Evolutionary conservation across 2,329 filamentous ascomycete species (phyloP).

Genomic region (Fusarium sterilihyphosum): DNA sequence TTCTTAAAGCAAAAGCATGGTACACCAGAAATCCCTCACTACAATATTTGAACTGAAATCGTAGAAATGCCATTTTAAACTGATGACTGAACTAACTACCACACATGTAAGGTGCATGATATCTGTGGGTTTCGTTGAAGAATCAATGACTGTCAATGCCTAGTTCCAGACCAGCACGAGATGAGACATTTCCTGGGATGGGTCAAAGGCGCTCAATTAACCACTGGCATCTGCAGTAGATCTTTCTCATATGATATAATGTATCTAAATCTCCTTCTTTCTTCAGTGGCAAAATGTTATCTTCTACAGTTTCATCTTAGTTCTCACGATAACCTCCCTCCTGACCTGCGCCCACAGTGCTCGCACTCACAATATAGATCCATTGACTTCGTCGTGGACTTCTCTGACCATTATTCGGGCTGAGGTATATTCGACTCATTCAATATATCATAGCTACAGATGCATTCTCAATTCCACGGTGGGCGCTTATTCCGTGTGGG

Average conservation of each 20-base stretch:
- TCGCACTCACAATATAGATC: background rate
- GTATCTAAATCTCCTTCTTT: background rate
- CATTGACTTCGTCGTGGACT: background rate
- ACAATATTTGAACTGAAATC: background rate
- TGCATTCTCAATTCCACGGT: background rate
- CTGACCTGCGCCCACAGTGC: fast-evolving
- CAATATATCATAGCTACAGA: background rate
- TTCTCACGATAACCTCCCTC: background rate
- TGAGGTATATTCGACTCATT: background rate
- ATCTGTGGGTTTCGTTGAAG: background rate
- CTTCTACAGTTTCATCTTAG: no score
- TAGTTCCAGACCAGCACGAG: background rate
- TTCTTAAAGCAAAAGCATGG: background rate
- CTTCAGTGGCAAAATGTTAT: fast-evolving
- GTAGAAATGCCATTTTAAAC: background rate
- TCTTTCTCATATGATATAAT: background rate
- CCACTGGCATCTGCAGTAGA: background rate
- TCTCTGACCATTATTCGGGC: background rate
- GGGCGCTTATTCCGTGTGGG: background rate
- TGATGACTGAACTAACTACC: no score
- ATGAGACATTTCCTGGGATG: background rate
- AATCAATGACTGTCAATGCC: background rate
- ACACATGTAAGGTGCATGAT: fast-evolving
- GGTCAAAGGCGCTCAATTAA: background rate
- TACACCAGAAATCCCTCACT: background rate